These are phyloP conservation scores for Epichloe aotearoae DNA, from an alignment of 2,329 filamentous ascomycete genomes.

Conservation along the genomic window DNA sequence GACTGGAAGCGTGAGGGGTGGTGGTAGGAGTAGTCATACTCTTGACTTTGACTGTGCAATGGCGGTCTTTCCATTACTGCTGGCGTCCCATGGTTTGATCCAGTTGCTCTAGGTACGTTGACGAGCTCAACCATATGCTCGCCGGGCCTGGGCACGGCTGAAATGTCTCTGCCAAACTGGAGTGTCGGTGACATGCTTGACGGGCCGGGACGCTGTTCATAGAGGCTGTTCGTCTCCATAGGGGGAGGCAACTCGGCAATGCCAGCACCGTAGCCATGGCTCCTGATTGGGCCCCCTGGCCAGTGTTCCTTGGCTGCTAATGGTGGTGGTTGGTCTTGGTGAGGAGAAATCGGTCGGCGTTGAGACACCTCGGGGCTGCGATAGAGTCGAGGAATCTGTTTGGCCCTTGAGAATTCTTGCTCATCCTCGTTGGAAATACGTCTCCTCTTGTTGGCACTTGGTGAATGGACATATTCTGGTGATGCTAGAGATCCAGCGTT, in stretches of 20 bases:
- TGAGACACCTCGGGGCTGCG: slow-evolving; percentile 20
- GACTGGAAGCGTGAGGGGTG: slow-evolving; percentile 33
- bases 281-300: slow-evolving; percentile 8
- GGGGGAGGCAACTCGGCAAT: slow-evolving; percentile 14
- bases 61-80: slow-evolving; percentile 16
- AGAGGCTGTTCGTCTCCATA: slow-evolving; percentile 21
- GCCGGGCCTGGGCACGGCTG: slow-evolving; percentile 19
- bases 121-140: slow-evolving; percentile 5
- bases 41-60: slow-evolving; percentile 10
- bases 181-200: slow-evolving; percentile 27
- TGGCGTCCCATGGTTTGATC: not conserved
- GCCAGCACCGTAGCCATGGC: slow-evolving; percentile 18
- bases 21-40: slow-evolving; percentile 27
- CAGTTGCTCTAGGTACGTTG: not conserved
- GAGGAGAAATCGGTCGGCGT: slow-evolving; percentile 24
- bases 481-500: slow-evolving; percentile 15
- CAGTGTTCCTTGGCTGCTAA: slow-evolving; percentile 14
- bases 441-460: slow-evolving; percentile 34
- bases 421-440: slow-evolving; percentile 30
- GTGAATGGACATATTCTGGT: slow-evolving; percentile 37
- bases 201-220: slow-evolving; percentile 24
- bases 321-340: slow-evolving; percentile 10
- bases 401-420: slow-evolving; percentile 24
- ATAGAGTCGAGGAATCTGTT: slow-evolving; percentile 35
- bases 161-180: slow-evolving; percentile 22